Evolutionary conservation across 305 asterid species (phyloP).

Genomic region (Fraxinus greggii): DNA sequence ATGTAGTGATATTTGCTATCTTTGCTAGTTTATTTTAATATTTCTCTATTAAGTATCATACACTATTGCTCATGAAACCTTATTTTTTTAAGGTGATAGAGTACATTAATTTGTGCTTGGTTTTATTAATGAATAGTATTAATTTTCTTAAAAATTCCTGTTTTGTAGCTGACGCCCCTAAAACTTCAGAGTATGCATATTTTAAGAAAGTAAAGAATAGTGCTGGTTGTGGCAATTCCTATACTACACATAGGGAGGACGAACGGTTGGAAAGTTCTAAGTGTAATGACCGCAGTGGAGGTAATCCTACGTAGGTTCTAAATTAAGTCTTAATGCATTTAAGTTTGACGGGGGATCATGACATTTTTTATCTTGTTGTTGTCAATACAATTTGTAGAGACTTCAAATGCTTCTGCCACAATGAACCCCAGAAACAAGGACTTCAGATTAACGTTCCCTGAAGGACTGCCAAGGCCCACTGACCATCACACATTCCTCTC

Average conservation of each 20-base stretch:
- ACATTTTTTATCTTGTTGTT: background rate
- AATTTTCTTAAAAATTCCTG: background rate
- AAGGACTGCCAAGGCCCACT: conserved; percentile 38
- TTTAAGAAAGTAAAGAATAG: conserved; percentile 61
- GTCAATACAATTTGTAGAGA: conserved; percentile 35
- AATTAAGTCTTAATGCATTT: conserved; percentile 6
- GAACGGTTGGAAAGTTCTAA: conserved; percentile 28
- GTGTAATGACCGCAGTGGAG: conserved; percentile 28
- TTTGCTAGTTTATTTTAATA: conserved; percentile 14
- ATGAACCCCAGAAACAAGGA: conserved; percentile 31
- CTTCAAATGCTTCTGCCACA: conserved; percentile 21
- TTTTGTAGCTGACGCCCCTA: conserved; percentile 60
- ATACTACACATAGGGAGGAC: conserved; percentile 32
- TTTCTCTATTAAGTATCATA: background rate
- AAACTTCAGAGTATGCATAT: conserved; percentile 88
- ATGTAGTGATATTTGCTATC: conserved; percentile 36
- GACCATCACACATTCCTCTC: conserved; percentile 33
- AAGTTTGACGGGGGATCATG: conserved; percentile 3
- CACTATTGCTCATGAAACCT: background rate
- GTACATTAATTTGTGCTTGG: background rate
- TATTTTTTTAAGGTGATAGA: background rate
- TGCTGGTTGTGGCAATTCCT: conserved; percentile 29
- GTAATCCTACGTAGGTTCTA: conserved; percentile 29
- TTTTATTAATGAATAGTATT: background rate
- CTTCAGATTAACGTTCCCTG: conserved; percentile 30